These are phyloP conservation scores for Rhazya stricta DNA, from an alignment of 257 asterid genomes.

Conservation along the genomic window DNA sequence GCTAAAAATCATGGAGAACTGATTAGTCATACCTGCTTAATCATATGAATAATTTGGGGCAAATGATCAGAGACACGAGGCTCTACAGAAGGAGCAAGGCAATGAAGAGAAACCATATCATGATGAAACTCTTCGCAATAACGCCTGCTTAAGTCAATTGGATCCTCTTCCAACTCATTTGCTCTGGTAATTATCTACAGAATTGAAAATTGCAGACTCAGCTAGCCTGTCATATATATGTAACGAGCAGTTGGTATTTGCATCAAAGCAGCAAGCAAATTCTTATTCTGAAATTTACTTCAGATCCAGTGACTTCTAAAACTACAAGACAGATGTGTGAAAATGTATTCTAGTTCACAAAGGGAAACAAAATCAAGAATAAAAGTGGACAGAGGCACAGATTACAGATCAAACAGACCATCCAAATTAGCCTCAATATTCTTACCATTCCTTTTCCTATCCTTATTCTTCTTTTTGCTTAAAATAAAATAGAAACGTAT, in stretches of 20 bases:
- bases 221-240: conserved; percentile 48
- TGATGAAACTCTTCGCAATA: conserved; percentile 82
- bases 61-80: conserved; percentile 97
- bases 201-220: conserved; percentile 64
- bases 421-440: not conserved
- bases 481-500: not conserved
- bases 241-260: conserved; percentile 36
- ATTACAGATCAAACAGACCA: not conserved
- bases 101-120: conserved; percentile 72
- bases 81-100: conserved; percentile 87
- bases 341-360: not conserved
- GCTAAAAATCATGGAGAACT: conserved; percentile 1
- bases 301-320: not conserved
- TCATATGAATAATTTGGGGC: conserved; percentile 77
- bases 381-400: not conserved
- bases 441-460: not conserved
- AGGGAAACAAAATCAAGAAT: not conserved
- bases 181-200: conserved; percentile 91
- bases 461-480: no score
- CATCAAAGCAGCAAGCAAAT: conserved; percentile 7
- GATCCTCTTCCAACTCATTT: conserved; percentile 80
- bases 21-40: conserved; percentile 51
- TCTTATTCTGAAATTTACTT: not conserved
- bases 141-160: conserved; percentile 70
- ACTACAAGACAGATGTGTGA: not conserved